Evolutionary conservation across 768 basidiomycete species (phyloP), one percentile per base, ranked within the genome.

Genomic region (Calvatia gigantea): DNA sequence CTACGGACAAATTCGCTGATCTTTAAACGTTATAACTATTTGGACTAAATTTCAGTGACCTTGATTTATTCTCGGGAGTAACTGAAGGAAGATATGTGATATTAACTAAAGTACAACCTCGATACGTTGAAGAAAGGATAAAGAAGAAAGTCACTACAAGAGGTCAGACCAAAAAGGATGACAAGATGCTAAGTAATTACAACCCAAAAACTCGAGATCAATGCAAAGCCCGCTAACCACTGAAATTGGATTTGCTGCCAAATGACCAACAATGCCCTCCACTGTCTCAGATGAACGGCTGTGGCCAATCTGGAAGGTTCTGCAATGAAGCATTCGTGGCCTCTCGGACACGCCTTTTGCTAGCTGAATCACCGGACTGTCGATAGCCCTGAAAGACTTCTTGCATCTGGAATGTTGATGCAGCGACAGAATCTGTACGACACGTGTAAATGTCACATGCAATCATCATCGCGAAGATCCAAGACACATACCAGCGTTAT

Each of bases 311-410:
- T 2, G 90, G 89, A n/a, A 91, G 69, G 38, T 77, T 77, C 37
- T 75, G 75, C 43, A 92, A 66, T 5, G 90, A 86, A 11, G 88
- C 87, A 63, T 92, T 92, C 47, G 84, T 85, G 2, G 86, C 83
- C 67, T 92, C 89, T 29, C 87, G 81, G 8, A 92, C 90, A 21
- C 89, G 82, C 19, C 75, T 75, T 67, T 89, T 91, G 63, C 87
- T 86, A 5, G 86, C 81, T 25, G 73, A 51, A 67, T 92, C 90
- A 2, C 77, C 75, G 6, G 90, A 91, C 44, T 88, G 87, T 27
- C 88, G 81, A 63, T 92, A 92, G 6, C 85, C 85, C 17, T 74
- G 61, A 60, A 80, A 83, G 17, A 89, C 87, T 64, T 92, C 90
- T 60, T 81, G 78, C 73, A 92, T 82, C 70, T 92, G 90, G 68